These are phyloP conservation scores for Rhizopogon vulgaris DNA, from an alignment of 768 basidiomycete genomes.

Conservation along the genomic window DNA sequence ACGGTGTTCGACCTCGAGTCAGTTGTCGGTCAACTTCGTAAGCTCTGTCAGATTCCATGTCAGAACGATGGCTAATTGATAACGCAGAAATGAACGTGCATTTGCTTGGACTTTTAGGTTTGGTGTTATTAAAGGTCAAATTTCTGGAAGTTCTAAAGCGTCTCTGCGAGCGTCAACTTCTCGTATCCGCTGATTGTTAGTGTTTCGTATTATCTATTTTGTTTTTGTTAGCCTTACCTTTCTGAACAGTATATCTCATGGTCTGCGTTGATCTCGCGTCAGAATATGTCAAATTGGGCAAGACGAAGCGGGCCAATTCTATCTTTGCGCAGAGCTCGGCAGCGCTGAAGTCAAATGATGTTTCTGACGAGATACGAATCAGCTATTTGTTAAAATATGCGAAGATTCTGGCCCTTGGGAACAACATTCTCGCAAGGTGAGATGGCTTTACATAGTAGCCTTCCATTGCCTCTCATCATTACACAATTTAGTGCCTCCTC, in stretches of 20 bases:
- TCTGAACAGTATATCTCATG: slow-evolving; percentile 46
- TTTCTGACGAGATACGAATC: slow-evolving; percentile 47
- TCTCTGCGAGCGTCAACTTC: slow-evolving; percentile 45
- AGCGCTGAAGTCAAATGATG: slow-evolving; percentile 34
- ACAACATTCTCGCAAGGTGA: slow-evolving; percentile 58
- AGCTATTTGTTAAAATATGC: slow-evolving; percentile 61
- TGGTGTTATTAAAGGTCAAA: slow-evolving; percentile 59
- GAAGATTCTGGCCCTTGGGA: slow-evolving; percentile 54
- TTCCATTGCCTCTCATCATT: not conserved
- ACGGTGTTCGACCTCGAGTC: slow-evolving; percentile 20
- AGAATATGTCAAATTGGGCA: slow-evolving; percentile 78
- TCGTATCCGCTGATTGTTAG: slow-evolving; percentile 43
- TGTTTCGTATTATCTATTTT: not conserved
- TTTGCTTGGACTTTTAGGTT: slow-evolving; percentile 65
- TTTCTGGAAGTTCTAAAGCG: slow-evolving; percentile 59
- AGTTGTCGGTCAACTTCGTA: slow-evolving; percentile 50
- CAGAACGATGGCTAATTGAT: not conserved
- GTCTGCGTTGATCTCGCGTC: slow-evolving; percentile 68
- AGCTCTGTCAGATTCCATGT: slow-evolving; percentile 15
- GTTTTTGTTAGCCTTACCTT: not conserved
- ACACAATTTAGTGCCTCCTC: slow-evolving; percentile 33
- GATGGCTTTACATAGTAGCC: not conserved
- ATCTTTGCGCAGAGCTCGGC: slow-evolving; percentile 59
- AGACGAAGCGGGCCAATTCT: slow-evolving; percentile 53
- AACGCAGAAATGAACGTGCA: slow-evolving; percentile 47